These are phyloP conservation scores for Aspergillus asperescens DNA, from an alignment of 495 filamentous ascomycete species.

Conservation along the genomic window DNA sequence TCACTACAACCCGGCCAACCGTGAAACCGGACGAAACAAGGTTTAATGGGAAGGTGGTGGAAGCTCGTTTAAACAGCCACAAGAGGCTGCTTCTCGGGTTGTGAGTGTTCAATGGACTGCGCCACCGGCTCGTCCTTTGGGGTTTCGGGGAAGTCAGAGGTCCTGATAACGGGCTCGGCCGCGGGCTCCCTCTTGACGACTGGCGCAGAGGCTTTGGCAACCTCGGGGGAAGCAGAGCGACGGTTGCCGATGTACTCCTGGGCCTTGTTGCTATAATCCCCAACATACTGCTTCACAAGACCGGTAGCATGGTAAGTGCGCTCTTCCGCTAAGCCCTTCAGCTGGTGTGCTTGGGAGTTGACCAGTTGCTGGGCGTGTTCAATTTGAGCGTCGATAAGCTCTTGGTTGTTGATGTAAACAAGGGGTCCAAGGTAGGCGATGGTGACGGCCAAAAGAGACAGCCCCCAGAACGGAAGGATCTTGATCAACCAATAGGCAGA, in stretches of 20 bases:
- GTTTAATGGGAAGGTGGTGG: neutral
- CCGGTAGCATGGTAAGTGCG: slow-evolving; percentile 73
- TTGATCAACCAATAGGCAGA: slow-evolving; percentile 91
- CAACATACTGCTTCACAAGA: slow-evolving; percentile 72
- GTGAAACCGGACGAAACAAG: neutral
- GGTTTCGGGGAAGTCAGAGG: slow-evolving; percentile 59
- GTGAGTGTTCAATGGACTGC: slow-evolving; percentile 25
- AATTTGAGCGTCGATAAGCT: slow-evolving; percentile 85
- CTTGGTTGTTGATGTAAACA: slow-evolving; percentile 87
- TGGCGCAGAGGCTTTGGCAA: slow-evolving; percentile 34
- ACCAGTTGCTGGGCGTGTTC: slow-evolving; percentile 63
- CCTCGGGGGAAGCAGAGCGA: slow-evolving; percentile 44
- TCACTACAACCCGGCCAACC: neutral
- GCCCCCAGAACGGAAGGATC: slow-evolving; percentile 87
- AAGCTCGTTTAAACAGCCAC: slow-evolving; percentile 29
- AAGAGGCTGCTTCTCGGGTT: slow-evolving; percentile 31
- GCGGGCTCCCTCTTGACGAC: slow-evolving; percentile 49
- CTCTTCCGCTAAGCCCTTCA: slow-evolving; percentile 73
- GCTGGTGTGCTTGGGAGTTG: slow-evolving; percentile 74
- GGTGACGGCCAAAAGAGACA: slow-evolving; percentile 71
- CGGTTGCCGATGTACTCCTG: slow-evolving; percentile 61
- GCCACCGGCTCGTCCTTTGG: slow-evolving; percentile 47
- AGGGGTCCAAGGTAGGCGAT: slow-evolving; percentile 81
- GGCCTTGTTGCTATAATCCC: slow-evolving; percentile 80
- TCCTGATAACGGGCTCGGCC: slow-evolving; percentile 42